phyloP scores from a whole-genome alignment of 2,329 filamentous ascomycete species.

The Beauveria sp. region DNA sequence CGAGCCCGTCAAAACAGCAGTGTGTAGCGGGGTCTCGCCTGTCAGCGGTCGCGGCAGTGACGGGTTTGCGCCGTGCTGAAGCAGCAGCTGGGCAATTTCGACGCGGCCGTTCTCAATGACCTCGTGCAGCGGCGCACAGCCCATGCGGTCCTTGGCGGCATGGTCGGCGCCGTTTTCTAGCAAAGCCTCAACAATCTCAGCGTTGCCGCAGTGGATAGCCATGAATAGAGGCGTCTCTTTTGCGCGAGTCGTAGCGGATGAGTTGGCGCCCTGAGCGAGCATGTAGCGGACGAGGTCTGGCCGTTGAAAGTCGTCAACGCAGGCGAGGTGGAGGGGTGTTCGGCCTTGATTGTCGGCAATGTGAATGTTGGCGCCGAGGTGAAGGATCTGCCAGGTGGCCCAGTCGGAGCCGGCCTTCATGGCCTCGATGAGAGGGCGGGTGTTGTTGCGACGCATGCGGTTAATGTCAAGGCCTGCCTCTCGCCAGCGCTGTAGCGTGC shows the following conservation, averaged over 20 bases:
- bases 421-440: conserved; percentile 2
- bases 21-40: conserved; percentile 7
- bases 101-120: neutral
- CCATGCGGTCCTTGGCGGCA: neutral
- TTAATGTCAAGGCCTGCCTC: conserved; percentile 6
- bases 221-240: conserved; percentile 1
- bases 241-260: neutral
- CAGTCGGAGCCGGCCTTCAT: conserved; percentile 8
- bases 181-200: conserved; percentile 5
- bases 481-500: conserved; percentile 5
- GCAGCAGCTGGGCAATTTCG: neutral
- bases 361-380: conserved; percentile 5
- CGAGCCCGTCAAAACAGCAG: neutral
- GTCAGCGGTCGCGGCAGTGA: conserved; percentile 3
- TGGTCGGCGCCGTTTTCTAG: conserved; percentile 4
- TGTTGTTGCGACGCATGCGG: conserved; percentile 8
- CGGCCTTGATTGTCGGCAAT: neutral
- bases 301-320: conserved; percentile 2
- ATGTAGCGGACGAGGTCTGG: conserved; percentile 5
- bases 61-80: conserved; percentile 3
- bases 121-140: conserved; percentile 4
- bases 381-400: conserved; percentile 8
- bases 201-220: conserved; percentile 4
- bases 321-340: conserved; percentile 7
- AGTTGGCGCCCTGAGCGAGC: conserved; percentile 3